A percentile compares a stretch with the other conserved stretches of the same genome.
phyloP scores from a whole-genome alignment of 345 rosid species.

The Salix caprea region DNA sequence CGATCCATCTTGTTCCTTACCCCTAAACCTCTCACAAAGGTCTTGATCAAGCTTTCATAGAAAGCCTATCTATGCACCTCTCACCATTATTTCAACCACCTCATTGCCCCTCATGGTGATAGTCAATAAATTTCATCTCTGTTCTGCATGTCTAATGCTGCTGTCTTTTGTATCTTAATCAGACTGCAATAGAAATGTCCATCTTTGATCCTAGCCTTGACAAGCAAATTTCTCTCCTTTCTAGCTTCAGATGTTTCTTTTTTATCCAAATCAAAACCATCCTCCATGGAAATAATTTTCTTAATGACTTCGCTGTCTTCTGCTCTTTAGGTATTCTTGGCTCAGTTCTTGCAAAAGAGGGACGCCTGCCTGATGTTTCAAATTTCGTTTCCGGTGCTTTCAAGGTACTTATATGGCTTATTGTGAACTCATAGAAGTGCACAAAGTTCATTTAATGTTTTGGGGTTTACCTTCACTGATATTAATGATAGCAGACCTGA shows the following conservation, averaged over 20 bases:
- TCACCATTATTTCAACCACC: not conserved
- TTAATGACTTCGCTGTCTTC: slow-evolving; percentile 1
- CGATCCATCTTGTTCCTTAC: not conserved
- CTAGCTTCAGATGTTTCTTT: not conserved
- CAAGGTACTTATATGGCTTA: slow-evolving; percentile 50
- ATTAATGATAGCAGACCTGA: not conserved
- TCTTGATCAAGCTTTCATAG: not conserved
- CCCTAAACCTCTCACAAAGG: not conserved
- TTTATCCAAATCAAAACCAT: not conserved
- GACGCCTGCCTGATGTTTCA: slow-evolving; percentile 42
- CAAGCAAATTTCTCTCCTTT: not conserved
- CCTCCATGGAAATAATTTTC: not conserved
- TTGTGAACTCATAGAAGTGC: slow-evolving; percentile 1
- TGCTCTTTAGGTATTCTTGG: slow-evolving; percentile 64
- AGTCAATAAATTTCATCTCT: not conserved
- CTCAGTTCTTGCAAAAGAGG: slow-evolving; percentile 79
- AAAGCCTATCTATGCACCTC: not conserved
- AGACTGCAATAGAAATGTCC: not conserved
- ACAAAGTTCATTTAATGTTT: not conserved
- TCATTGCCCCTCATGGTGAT: not conserved
- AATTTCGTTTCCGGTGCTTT: slow-evolving; percentile 60
- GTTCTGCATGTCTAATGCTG: not conserved
- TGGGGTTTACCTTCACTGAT: not conserved
- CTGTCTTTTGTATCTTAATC: not conserved
- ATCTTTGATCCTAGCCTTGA: not conserved